Evolutionary conservation across 257 asterid genomes (phyloP).

Genomic region (Fraxinus americana): DNA sequence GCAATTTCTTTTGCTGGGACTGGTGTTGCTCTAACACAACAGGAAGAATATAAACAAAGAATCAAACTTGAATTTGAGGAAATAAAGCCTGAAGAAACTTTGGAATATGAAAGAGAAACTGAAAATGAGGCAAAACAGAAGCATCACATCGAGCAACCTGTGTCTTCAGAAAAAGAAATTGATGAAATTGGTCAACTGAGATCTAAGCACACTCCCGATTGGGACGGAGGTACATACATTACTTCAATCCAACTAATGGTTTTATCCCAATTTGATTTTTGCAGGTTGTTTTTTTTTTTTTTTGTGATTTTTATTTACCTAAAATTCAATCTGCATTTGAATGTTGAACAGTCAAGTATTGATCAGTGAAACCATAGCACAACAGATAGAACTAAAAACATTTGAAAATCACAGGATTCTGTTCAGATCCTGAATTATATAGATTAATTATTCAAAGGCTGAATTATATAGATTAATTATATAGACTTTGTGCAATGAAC

Average conservation of each 20-base stretch:
- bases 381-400: too few relatives aligned
- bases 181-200: constrained; percentile 43
- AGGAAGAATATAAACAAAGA: constrained; percentile 62
- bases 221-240: constrained; percentile 42
- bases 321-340: too few relatives aligned
- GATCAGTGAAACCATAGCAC: too few relatives aligned
- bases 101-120: constrained; percentile 86
- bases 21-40: constrained; percentile 49
- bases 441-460: too few relatives aligned
- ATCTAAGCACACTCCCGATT: constrained; percentile 38
- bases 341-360: too few relatives aligned
- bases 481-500: constrained; percentile 31
- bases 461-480: too few relatives aligned
- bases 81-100: constrained; percentile 93
- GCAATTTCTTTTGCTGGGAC: constrained; percentile 40
- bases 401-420: too few relatives aligned
- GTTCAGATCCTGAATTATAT: too few relatives aligned
- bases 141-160: constrained; percentile 71
- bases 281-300: background rate
- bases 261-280: background rate
- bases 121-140: constrained; percentile 94
- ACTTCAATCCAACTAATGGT: background rate
- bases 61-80: constrained; percentile 96
- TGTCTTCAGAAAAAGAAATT: constrained; percentile 54
- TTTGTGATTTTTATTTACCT: background rate